A percentile compares a stretch with the other conserved stretches of the same genome.
Evolutionary conservation across 169 alveolate species (phyloP).

Genomic region (Plasmodium berghei): DNA sequence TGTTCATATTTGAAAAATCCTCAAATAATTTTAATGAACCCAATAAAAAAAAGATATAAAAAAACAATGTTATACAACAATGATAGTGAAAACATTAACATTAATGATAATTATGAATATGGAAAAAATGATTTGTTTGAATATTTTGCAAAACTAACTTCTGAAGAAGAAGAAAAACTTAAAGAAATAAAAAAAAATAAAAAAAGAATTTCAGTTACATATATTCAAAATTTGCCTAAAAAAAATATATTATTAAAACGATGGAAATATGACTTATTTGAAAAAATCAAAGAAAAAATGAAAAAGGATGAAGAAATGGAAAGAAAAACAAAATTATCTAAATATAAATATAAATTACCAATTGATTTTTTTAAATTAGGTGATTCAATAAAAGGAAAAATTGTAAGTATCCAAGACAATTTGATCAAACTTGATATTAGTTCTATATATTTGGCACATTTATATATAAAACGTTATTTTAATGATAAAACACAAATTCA

Average conservation of each 20-base stretch:
- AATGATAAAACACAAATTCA: slow-evolving; percentile 25
- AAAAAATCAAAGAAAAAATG: slow-evolving; percentile 69
- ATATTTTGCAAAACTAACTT: slow-evolving; percentile 18
- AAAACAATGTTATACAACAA: slow-evolving; percentile 21
- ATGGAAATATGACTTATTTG: slow-evolving; percentile 74
- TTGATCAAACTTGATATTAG: slow-evolving; percentile 50
- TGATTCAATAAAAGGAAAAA: slow-evolving; percentile 21
- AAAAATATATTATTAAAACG: slow-evolving; percentile 44
- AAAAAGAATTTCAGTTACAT: slow-evolving; percentile 32
- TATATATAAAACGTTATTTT: slow-evolving; percentile 63
- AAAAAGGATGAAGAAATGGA: slow-evolving; percentile 35
- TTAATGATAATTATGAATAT: too few species aligned
- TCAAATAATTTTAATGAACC: too few species aligned
- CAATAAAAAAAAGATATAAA: not conserved
- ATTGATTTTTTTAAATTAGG: slow-evolving; percentile 71
- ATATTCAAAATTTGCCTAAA: slow-evolving; percentile 68
- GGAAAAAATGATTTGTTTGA: slow-evolving; percentile 39
- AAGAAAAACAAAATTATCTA: slow-evolving; percentile 33
- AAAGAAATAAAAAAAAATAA: slow-evolving; percentile 51
- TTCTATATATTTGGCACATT: slow-evolving; percentile 49
- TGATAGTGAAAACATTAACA: not conserved
- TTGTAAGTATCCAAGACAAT: slow-evolving; percentile 27
- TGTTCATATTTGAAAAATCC: too few species aligned
- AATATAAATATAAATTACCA: slow-evolving; percentile 49
- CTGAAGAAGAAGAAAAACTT: slow-evolving; percentile 31